These are phyloP conservation scores for Cynara cardunculus DNA, from an alignment of 129 eudicot genomes.

Conservation along the genomic window DNA sequence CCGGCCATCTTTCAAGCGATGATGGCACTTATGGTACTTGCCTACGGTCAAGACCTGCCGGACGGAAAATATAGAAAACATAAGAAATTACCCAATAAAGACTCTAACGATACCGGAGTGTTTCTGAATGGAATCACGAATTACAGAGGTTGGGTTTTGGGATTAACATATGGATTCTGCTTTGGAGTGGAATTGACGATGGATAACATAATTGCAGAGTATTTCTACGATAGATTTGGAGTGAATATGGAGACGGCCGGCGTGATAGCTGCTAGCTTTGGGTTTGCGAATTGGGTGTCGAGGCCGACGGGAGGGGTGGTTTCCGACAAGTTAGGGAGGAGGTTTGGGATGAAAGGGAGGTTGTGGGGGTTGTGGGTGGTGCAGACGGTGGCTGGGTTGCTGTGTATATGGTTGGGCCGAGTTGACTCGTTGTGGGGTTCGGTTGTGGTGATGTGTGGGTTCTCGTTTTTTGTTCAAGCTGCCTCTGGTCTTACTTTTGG, in stretches of 20 bases:
- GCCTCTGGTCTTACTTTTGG: slow-evolving; percentile 78
- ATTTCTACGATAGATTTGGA: slow-evolving; percentile 60
- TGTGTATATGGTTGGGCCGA: slow-evolving; percentile 54
- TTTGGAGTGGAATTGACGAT: slow-evolving; percentile 74
- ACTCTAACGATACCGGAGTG: slow-evolving; percentile 1
- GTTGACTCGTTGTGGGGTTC: slow-evolving; percentile 57
- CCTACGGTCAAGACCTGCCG: slow-evolving; percentile 62
- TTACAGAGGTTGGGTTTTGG: slow-evolving; percentile 74
- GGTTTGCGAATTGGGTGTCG: slow-evolving; percentile 56
- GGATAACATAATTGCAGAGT: slow-evolving; percentile 66
- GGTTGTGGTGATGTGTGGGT: slow-evolving; percentile 46
- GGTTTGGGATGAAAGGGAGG: slow-evolving; percentile 80
- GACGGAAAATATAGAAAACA: slow-evolving; percentile 36
- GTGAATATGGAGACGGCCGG: slow-evolving; percentile 58
- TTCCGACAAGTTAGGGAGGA: slow-evolving; percentile 58
- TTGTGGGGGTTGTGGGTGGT: slow-evolving; percentile 75
- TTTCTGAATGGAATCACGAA: slow-evolving; percentile 44
- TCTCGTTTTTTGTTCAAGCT: slow-evolving; percentile 74
- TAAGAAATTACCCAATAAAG: background rate
- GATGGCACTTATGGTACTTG: slow-evolving; percentile 48
- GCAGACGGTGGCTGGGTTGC: slow-evolving; percentile 65
- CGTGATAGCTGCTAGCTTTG: slow-evolving; percentile 67
- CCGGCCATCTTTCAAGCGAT: slow-evolving; percentile 47
- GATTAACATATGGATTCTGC: slow-evolving; percentile 48
- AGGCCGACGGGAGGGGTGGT: slow-evolving; percentile 71